Evolutionary conservation across 176 grass and related monocot species (phyloP).

Genomic region (Musa beccarii): DNA sequence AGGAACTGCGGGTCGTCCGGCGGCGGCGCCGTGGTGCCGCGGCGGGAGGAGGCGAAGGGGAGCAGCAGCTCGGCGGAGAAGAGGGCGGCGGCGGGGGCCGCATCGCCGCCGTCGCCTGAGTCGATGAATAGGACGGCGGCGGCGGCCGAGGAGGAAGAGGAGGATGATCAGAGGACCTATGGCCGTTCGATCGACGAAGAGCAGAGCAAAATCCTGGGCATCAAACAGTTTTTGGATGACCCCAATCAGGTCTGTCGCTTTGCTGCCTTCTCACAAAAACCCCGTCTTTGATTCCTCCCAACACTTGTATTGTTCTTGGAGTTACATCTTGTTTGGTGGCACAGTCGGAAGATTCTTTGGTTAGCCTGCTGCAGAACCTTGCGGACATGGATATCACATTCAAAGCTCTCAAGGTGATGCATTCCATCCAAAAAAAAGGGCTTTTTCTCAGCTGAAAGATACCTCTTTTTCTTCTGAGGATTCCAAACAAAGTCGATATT

Average conservation of each 20-base stretch:
- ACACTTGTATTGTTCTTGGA: background rate
- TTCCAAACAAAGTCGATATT: background rate
- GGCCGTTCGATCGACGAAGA: slow-evolving; percentile 5
- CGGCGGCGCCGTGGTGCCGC: background rate
- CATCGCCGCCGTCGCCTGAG: slow-evolving; percentile 19
- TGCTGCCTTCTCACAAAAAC: background rate
- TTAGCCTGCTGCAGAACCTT: slow-evolving; percentile 55
- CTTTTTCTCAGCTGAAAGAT: background rate
- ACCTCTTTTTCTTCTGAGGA: background rate
- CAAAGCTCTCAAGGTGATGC: slow-evolving; percentile 52
- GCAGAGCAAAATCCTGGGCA: slow-evolving; percentile 44
- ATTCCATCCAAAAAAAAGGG: background rate
- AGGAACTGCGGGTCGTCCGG: background rate
- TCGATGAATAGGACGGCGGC: slow-evolving; percentile 4
- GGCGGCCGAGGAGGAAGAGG: slow-evolving; percentile 14
- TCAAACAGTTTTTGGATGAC: slow-evolving; percentile 75
- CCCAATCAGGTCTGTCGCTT: slow-evolving; percentile 34
- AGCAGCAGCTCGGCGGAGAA: slow-evolving; percentile 2
- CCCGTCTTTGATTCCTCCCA: background rate
- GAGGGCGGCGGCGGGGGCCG: slow-evolving; percentile 21
- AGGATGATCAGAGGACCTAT: background rate
- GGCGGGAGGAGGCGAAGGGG: slow-evolving; percentile 10
- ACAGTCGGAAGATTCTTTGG: slow-evolving; percentile 60
- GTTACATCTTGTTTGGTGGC: slow-evolving; percentile 6
- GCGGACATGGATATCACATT: slow-evolving; percentile 76